Percentiles rank a stretch among this genome's conserved stretches.
These are phyloP conservation scores for Phlebiopsis gigantea DNA, from an alignment of 768 basidiomycete genomes.

Conservation along the genomic window DNA sequence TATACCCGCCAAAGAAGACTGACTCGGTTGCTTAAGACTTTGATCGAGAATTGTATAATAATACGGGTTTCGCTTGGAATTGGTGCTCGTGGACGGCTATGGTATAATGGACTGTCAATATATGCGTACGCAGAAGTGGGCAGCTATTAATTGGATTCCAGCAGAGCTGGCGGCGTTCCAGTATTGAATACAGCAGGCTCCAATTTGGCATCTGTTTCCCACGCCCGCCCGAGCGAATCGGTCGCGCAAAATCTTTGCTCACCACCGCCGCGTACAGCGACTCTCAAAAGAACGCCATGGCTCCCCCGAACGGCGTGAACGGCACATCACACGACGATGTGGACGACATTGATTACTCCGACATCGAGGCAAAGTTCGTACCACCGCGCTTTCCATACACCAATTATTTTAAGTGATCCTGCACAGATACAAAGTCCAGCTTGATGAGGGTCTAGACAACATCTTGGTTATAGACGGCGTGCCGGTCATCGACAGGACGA, in stretches of 20 bases:
- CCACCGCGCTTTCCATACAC: background rate
- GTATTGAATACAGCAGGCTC: background rate
- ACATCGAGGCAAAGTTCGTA: slow-evolving; percentile 81
- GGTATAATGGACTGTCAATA: background rate
- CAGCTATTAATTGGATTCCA: too few species aligned
- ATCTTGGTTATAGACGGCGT: slow-evolving; percentile 90
- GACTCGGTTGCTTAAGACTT: too few species aligned
- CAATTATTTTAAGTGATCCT: background rate
- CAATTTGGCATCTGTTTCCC: background rate
- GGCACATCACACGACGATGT: slow-evolving; percentile 23
- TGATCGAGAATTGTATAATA: background rate
- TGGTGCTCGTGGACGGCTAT: background rate
- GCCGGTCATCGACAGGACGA: slow-evolving; percentile 83
- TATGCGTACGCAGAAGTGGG: too few species aligned
- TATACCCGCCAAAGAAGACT: background rate
- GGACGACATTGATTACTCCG: slow-evolving; percentile 79
- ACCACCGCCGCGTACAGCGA: slow-evolving; percentile 7
- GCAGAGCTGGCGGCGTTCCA: background rate
- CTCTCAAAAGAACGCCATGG: slow-evolving; percentile 8
- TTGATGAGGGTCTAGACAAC: slow-evolving; percentile 86
- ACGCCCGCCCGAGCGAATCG: slow-evolving; percentile 1
- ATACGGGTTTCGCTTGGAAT: too few species aligned
- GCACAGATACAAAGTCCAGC: slow-evolving; percentile 76
- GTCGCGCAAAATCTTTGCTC: slow-evolving; percentile 9
- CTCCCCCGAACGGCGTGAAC: slow-evolving; percentile 16